Percentiles rank a stretch among this genome's conserved stretches.
Conservation (phyloP, 2,329 filamentous ascomycete species). For the Hymenoscyphus repandus region DNA sequence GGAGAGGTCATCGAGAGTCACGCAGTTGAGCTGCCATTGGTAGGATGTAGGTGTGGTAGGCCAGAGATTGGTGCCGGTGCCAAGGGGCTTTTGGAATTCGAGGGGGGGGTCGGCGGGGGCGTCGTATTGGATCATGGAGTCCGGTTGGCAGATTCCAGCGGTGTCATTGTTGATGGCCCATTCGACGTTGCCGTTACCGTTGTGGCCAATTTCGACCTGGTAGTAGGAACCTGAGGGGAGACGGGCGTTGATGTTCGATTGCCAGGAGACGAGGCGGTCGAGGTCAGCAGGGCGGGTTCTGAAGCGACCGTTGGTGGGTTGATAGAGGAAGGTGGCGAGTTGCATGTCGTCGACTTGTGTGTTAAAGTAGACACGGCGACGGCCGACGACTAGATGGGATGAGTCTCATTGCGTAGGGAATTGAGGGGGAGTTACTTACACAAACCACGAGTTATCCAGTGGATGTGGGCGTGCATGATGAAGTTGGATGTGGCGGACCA, state of each 20-base stretch:
- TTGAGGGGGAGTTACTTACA: neutral
- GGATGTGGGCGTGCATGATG: constrained; percentile 16
- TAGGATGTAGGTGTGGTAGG: constrained; percentile 26
- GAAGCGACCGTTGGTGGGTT: constrained; percentile 36
- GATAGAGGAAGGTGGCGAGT: constrained; percentile 42
- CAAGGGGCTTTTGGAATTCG: constrained; percentile 40
- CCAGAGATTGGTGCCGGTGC: constrained; percentile 44
- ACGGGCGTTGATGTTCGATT: constrained; percentile 36
- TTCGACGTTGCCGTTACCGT: constrained; percentile 41
- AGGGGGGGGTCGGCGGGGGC: constrained; percentile 19
- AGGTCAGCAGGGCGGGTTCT: constrained; percentile 43
- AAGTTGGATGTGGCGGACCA: constrained; percentile 32
- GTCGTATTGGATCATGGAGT: neutral
- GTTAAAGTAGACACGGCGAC: neutral
- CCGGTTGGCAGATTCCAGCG: neutral
- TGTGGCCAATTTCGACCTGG: constrained; percentile 49
- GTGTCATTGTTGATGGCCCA: neutral
- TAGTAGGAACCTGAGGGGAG: constrained; percentile 44
- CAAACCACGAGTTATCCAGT: constrained; percentile 16
- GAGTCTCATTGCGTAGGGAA: neutral
- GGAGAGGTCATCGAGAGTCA: constrained; percentile 42
- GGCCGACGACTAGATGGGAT: neutral
- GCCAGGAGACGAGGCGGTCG: constrained; percentile 38
- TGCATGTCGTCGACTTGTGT: constrained; percentile 48
- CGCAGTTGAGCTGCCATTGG: constrained; percentile 33